Evolutionary conservation across 331 rosid species (phyloP).

Genomic region (Cydonia oblonga): DNA sequence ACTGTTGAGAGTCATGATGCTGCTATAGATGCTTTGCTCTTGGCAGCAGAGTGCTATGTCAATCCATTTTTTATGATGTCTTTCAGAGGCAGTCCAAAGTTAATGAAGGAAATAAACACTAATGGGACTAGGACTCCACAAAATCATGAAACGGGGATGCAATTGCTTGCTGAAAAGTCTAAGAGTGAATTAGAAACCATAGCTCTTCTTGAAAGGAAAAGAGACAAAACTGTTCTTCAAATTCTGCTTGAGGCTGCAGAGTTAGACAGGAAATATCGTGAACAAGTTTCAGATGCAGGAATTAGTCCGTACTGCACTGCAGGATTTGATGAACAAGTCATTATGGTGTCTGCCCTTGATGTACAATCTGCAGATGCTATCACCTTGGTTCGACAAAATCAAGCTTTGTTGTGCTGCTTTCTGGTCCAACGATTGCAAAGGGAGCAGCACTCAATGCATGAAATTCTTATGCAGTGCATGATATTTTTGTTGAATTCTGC

Average conservation of each 20-base stretch:
- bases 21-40: slow-evolving; percentile 80
- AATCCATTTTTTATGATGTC: slow-evolving; percentile 80
- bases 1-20: slow-evolving; percentile 82
- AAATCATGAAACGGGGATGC: slow-evolving; percentile 27
- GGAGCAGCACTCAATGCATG: slow-evolving; percentile 71
- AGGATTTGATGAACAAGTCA: slow-evolving; percentile 52
- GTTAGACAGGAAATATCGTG: slow-evolving; percentile 57
- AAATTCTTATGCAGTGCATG: slow-evolving; percentile 84
- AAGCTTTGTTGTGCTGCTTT: slow-evolving; percentile 66
- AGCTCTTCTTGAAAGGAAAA: slow-evolving; percentile 57
- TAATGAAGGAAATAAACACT: slow-evolving; percentile 24
- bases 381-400: slow-evolving; percentile 89
- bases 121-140: slow-evolving; percentile 23
- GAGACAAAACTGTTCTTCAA: slow-evolving; percentile 72
- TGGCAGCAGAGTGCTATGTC: slow-evolving; percentile 92
- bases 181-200: slow-evolving; percentile 45
- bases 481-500: slow-evolving; percentile 69
- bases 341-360: slow-evolving; percentile 52
- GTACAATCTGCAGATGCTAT: slow-evolving; percentile 64
- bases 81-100: slow-evolving; percentile 35
- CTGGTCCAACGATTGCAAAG: slow-evolving; percentile 46
- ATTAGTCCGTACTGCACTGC: slow-evolving; percentile 27
- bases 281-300: slow-evolving; percentile 32
- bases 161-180: slow-evolving; percentile 34
- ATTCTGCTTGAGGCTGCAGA: slow-evolving; percentile 85